A percentile compares a stretch with the other conserved stretches of the same genome.
Evolutionary conservation across 2,329 filamentous ascomycete species (phyloP).

Genomic region (Pseudonectria foliicola): DNA sequence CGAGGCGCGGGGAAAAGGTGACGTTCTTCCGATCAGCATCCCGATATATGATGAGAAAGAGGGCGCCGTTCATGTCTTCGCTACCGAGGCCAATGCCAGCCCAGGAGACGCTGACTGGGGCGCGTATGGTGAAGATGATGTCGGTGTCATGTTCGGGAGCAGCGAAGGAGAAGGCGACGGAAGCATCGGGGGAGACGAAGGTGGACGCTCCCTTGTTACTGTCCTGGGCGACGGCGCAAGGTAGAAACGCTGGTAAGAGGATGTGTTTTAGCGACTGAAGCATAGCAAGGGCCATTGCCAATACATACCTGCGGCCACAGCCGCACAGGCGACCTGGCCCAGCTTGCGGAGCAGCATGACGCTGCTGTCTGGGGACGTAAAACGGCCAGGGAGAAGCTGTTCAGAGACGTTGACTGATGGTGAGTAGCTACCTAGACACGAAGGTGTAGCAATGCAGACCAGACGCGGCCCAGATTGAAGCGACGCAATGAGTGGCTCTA

Average conservation of each 20-base stretch:
- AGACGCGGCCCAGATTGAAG: too few relatives aligned
- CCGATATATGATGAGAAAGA: slow-evolving; percentile 50
- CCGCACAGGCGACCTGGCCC: slow-evolving; percentile 20
- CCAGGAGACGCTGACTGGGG: slow-evolving; percentile 41
- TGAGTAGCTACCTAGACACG: too few relatives aligned
- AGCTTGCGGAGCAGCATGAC: slow-evolving; percentile 24
- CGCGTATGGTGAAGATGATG: slow-evolving; percentile 48
- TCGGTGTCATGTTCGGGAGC: slow-evolving; percentile 41
- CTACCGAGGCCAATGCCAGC: slow-evolving; percentile 48
- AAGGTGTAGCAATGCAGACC: too few relatives aligned
- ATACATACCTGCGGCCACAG: slow-evolving; percentile 21
- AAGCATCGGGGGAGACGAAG: slow-evolving; percentile 37
- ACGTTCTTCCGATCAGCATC: slow-evolving; percentile 40
- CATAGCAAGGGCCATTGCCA: too few relatives aligned
- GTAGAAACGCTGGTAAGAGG: slow-evolving; percentile 15
- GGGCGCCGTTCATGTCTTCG: slow-evolving; percentile 42
- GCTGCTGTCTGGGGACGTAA: not conserved
- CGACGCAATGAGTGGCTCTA: too few relatives aligned
- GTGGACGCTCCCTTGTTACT: slow-evolving; percentile 29
- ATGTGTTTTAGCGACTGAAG: slow-evolving; percentile 1
- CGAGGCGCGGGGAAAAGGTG: slow-evolving; percentile 49
- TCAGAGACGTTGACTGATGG: too few relatives aligned
- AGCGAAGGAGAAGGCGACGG: slow-evolving; percentile 43
- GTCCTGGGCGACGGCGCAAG: slow-evolving; percentile 17
- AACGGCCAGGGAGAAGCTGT: too few relatives aligned